Percentiles rank a stretch among this genome's conserved stretches.
phyloP scores from a whole-genome alignment of 2,329 filamentous ascomycete genomes.

The Falciphora oryzae region DNA sequence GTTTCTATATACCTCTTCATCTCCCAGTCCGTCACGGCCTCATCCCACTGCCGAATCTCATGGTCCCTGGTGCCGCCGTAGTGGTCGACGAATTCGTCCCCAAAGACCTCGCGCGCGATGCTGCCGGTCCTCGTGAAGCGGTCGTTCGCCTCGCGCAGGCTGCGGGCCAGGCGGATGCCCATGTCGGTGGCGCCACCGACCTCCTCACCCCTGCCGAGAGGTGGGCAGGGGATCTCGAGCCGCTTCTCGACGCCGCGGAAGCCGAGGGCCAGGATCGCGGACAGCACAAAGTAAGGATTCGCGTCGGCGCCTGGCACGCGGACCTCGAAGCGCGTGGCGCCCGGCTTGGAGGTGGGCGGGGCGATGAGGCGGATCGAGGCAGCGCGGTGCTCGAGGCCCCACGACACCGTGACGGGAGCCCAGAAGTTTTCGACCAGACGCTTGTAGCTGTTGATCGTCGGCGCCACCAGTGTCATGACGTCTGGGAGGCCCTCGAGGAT shows the following conservation, averaged over 20 bases:
- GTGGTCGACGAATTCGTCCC: conserved; percentile 93
- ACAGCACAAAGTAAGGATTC: conserved; percentile 81
- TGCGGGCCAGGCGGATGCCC: conserved; percentile 77
- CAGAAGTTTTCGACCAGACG: conserved; percentile 98
- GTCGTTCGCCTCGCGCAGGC: conserved; percentile 74
- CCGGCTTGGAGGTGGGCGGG: conserved; percentile 76
- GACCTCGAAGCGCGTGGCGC: conserved; percentile 87
- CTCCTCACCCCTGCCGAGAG: conserved; percentile 78
- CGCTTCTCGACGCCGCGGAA: conserved; percentile 93
- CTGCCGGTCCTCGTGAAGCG: conserved; percentile 73
- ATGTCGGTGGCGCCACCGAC: conserved; percentile 67
- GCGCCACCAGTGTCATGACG: conserved; percentile 91
- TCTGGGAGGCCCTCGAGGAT: conserved; percentile 84
- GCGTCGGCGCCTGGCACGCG: conserved; percentile 91
- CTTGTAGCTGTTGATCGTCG: conserved; percentile 97
- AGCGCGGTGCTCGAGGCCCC: conserved; percentile 92
- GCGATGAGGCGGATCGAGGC: conserved; percentile 87
- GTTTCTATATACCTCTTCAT: conserved; percentile 73
- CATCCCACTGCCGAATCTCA: conserved; percentile 85
- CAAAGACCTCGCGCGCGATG: conserved; percentile 88
- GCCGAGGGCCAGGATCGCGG: conserved; percentile 79
- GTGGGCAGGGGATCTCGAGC: conserved; percentile 73
- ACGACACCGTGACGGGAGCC: conserved; percentile 95
- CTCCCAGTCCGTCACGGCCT: conserved; percentile 95
- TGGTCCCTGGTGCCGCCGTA: conserved; percentile 89